Evolutionary conservation across 2,329 filamentous ascomycete species (phyloP).

Genomic region (Ceratocystis albifundus): DNA sequence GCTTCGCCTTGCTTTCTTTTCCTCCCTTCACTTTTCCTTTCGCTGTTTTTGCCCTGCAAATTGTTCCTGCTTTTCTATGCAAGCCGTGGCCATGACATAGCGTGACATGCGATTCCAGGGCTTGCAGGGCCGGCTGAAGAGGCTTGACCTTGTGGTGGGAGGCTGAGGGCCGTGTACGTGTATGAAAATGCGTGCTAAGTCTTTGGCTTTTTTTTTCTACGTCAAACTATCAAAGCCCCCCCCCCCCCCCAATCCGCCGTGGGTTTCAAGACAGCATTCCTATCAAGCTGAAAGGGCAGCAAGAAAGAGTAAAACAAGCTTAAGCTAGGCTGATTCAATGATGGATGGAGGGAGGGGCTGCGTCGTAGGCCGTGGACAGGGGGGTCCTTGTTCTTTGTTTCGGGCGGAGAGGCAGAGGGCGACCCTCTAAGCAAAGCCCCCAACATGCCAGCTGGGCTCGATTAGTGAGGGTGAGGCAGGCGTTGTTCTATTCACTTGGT

Average conservation of each 20-base stretch:
- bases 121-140: too few species aligned
- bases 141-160: too few species aligned
- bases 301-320: neutral
- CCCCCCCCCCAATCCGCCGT: too few species aligned
- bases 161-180: too few species aligned
- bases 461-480: neutral
- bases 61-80: too few species aligned
- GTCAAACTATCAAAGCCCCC: neutral
- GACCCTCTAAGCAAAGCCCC: conserved; percentile 4
- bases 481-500: too few species aligned
- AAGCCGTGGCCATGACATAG: neutral
- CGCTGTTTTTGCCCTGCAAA: neutral
- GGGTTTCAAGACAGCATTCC: neutral
- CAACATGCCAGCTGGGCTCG: neutral
- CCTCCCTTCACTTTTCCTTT: neutral
- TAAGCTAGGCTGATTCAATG: conserved; percentile 1
- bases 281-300: neutral
- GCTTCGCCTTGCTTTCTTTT: conserved; percentile 1
- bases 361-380: neutral
- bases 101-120: neutral
- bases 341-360: neutral
- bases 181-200: neutral
- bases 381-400: conserved; percentile 4
- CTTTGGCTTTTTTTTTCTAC: neutral
- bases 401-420: neutral